Evolutionary conservation across 306 rosid genomes (phyloP).

Genomic region (Quillaja saponaria): DNA sequence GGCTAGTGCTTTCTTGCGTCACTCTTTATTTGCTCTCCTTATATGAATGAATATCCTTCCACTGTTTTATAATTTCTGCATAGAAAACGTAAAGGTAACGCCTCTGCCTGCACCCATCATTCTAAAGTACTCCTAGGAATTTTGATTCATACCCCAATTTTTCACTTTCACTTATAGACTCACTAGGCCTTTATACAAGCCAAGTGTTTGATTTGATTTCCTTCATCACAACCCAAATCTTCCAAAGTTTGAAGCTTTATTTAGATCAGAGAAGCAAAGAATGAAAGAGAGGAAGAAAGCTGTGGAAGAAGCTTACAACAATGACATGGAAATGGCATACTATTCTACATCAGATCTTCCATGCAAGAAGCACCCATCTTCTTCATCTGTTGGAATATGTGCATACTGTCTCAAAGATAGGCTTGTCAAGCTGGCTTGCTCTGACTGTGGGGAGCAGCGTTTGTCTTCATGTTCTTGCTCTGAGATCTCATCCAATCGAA

Average conservation of each 20-base stretch:
- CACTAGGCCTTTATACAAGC: constrained; percentile 38
- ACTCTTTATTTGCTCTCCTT: constrained; percentile 26
- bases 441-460: constrained; percentile 98
- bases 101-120: constrained; percentile 47
- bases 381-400: constrained; percentile 81
- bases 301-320: constrained; percentile 41
- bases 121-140: constrained; percentile 34
- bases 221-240: constrained; percentile 7
- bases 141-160: constrained; percentile 44
- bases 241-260: constrained; percentile 30
- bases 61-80: constrained; percentile 59
- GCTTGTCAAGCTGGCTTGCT: constrained; percentile 72
- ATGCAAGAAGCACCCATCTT: constrained; percentile 82
- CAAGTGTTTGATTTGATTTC: constrained; percentile 27
- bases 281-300: constrained; percentile 88
- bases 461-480: constrained; percentile 98
- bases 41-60: not conserved
- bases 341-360: constrained; percentile 69
- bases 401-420: constrained; percentile 89
- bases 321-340: constrained; percentile 70
- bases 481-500: constrained; percentile 77
- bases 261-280: constrained; percentile 22
- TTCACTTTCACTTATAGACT: constrained; percentile 27
- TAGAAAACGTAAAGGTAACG: constrained; percentile 86
- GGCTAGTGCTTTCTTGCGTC: constrained; percentile 45